Base-by-base conservation (phyloP, 257 asterid genomes). In the Buddleja alternifolia region DNA sequence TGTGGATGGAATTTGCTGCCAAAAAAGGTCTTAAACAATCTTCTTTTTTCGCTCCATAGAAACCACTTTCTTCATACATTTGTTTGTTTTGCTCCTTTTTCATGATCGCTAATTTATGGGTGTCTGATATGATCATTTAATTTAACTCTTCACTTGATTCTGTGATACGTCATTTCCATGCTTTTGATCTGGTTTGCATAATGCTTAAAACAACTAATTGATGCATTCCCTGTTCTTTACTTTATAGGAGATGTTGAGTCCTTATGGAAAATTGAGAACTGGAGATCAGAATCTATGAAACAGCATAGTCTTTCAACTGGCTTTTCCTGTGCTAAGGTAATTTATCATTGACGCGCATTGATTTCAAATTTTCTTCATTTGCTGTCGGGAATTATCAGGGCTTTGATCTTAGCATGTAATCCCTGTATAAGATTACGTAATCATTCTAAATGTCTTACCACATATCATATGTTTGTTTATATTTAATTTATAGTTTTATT, bases 291-390 rank as follows among this genome's bases (percentile, higher is more conserved):
- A 64, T 72, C 85, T 47, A 78, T 79, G 87, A 93, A 91, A 66
- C 77, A 82, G 63, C 95, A 90, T 68, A 82, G 87, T 40, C 84
- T 90, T 68, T 78, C 80, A 45, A 93, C 91, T 81, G 96, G 93
- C 50, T 80, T 93, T 84, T 88, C 97, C 2, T 93, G 97, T 84
- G 95, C 97, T 34, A 93, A 90, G 99, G 99, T 93, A 80, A 63
- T 81, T 56, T 50, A 60, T 64, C 25, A 63, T 46, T 80, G 20
- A 60, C 11, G 17, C 62, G 52, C n/a, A 12, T 54, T 69, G 67
- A 45, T 52, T 67, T 40, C 44, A 40, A 67, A 37, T 54, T 58
- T 56, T n/a, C 16, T 47, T 71, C 32, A 42, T 17, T 44, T 17
- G 23, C 67, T 23, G 16, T 76, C 70, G 47, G 54, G 62, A 52